Conservation (phyloP, 1,139 yeast species). For the Kluyveromyces sp. region DNA sequence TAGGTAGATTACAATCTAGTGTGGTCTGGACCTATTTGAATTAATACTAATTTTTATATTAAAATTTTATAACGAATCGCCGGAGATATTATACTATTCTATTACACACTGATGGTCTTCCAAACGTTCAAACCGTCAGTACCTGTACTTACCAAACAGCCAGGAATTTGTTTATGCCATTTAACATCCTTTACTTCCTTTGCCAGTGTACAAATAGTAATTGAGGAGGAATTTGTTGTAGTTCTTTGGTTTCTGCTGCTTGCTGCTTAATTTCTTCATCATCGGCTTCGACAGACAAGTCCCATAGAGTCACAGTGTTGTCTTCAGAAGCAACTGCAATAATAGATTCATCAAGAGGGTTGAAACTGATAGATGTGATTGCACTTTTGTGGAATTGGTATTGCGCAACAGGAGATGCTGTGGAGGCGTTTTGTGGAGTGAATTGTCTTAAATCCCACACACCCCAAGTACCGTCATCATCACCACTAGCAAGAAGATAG, state of each 20-base stretch:
- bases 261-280: constrained; percentile 88
- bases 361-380: constrained; percentile 86
- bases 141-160: constrained; percentile 89
- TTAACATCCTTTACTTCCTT: constrained; percentile 93
- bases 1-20: too few relatives aligned
- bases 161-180: constrained; percentile 97
- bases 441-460: constrained; percentile 96
- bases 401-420: constrained; percentile 77
- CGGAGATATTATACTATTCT: neutral
- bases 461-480: constrained; percentile 96
- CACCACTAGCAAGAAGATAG: constrained; percentile 88
- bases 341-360: constrained; percentile 91
- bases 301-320: constrained; percentile 96
- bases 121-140: constrained; percentile 90
- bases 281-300: constrained; percentile 92
- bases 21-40: neutral
- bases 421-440: constrained; percentile 38
- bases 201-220: constrained; percentile 97
- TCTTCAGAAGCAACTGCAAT: constrained; percentile 95
- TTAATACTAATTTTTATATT: neutral
- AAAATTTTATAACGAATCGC: neutral
- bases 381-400: constrained; percentile 94
- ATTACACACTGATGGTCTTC: constrained; percentile 89
- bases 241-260: constrained; percentile 56
- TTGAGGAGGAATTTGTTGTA: constrained; percentile 92